Conservation (phyloP, 768 basidiomycete species). For the Russula compacta region DNA sequence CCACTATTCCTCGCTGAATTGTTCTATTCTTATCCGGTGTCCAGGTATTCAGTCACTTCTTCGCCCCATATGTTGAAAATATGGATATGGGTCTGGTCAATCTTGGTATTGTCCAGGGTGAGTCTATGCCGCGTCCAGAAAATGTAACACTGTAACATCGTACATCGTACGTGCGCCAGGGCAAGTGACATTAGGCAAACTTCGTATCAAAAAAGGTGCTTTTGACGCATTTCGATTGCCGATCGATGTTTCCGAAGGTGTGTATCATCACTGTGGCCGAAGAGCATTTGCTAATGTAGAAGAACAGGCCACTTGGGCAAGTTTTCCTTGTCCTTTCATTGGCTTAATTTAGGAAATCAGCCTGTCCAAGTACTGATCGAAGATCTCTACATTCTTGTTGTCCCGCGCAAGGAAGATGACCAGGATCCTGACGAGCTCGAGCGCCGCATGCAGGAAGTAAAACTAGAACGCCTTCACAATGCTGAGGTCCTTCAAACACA, state of each 20-base stretch:
- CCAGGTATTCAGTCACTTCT: slow-evolving; percentile 82
- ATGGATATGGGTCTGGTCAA: slow-evolving; percentile 92
- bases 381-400: slow-evolving; percentile 90
- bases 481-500: slow-evolving; percentile 77
- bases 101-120: slow-evolving; percentile 84
- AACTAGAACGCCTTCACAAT: slow-evolving; percentile 80
- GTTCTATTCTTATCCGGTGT: background rate
- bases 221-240: slow-evolving; percentile 94
- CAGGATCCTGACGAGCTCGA: slow-evolving; percentile 81
- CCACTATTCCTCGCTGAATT: slow-evolving; percentile 14
- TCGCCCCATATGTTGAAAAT: slow-evolving; percentile 94
- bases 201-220: slow-evolving; percentile 86
- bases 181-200: slow-evolving; percentile 65
- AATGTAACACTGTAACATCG: slow-evolving; percentile 7
- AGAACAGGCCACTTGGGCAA: slow-evolving; percentile 70
- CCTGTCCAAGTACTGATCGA: slow-evolving; percentile 89
- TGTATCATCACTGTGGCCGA: background rate
- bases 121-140: slow-evolving; percentile 6
- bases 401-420: slow-evolving; percentile 63
- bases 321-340: slow-evolving; percentile 78
- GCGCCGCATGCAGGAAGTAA: slow-evolving; percentile 68
- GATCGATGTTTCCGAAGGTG: slow-evolving; percentile 90
- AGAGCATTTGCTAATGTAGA: background rate
- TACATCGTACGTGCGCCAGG: slow-evolving; percentile 34
- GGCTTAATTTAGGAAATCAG: slow-evolving; percentile 82